Percentiles rank a stretch among this genome's conserved stretches.
Conservation (phyloP, 192 early-diverging fungal genomes). For the Fimicolochytrium jonesii region DNA sequence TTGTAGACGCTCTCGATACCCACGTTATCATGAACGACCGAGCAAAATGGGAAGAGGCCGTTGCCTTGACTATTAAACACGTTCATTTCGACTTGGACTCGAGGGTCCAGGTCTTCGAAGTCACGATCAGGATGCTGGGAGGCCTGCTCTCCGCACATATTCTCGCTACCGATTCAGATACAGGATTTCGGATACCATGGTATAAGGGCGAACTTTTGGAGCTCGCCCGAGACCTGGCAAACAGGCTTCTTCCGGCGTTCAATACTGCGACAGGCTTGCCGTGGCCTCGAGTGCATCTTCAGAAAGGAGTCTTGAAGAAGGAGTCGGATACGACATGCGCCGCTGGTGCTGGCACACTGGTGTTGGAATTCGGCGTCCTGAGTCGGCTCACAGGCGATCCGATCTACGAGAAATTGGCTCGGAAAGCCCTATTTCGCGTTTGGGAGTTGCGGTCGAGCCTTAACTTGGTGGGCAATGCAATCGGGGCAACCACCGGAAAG, state of each 20-base stretch:
- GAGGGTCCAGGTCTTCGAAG: slow-evolving; percentile 93
- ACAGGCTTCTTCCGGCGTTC: slow-evolving; percentile 86
- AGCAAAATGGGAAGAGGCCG: slow-evolving; percentile 59
- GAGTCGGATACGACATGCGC: slow-evolving; percentile 76
- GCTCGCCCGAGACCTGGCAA: slow-evolving; percentile 74
- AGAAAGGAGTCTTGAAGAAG: slow-evolving; percentile 58
- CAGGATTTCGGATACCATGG: slow-evolving; percentile 53
- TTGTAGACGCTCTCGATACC: slow-evolving; percentile 88
- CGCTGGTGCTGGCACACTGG: slow-evolving; percentile 85
- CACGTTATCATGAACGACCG: slow-evolving; percentile 73
- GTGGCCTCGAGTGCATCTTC: slow-evolving; percentile 75
- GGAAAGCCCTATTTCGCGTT: slow-evolving; percentile 64
- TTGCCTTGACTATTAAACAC: slow-evolving; percentile 57
- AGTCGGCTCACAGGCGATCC: slow-evolving; percentile 77
- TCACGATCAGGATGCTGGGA: slow-evolving; percentile 87
- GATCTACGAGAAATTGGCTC: slow-evolving; percentile 61
- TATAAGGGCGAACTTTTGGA: slow-evolving; percentile 79
- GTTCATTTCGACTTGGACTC: slow-evolving; percentile 78
- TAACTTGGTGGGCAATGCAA: slow-evolving; percentile 80
- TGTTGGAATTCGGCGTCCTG: slow-evolving; percentile 90
- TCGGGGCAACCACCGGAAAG: slow-evolving; percentile 62
- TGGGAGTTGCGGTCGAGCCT: slow-evolving; percentile 74
- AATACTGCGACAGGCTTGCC: slow-evolving; percentile 76
- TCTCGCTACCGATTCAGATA: slow-evolving; percentile 62
- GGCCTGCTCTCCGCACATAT: slow-evolving; percentile 85